These are phyloP conservation scores for Brassica napus DNA, from an alignment of 345 rosid species.

Conservation along the genomic window Da-Ae NC_063445.1:8537001-8537500, in stretches of 20 bases:
- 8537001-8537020: conserved; percentile 6
- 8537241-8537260: conserved; percentile 56
- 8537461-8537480: not conserved
- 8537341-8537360: not conserved
- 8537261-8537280: conserved; percentile 35
- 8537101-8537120: not conserved
- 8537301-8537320: conserved; percentile 13
- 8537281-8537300: conserved; percentile 10
- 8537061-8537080: not conserved
- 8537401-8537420: not conserved
- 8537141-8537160: too few relatives aligned
- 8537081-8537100: not conserved
- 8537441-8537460: not conserved
- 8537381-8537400: not conserved
- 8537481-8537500: not conserved
- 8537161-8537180: not conserved
- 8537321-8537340: conserved; percentile 8
- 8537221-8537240: conserved; percentile 6
- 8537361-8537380: conserved; percentile 3
- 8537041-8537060: not conserved
- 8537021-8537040: not conserved
- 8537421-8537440: not conserved
- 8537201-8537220: not conserved
- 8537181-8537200: not conserved
- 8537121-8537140: not conserved